Conservation (phyloP, 1,284 basidiomycete species). For the Pulveroboletus sp. region DNA sequence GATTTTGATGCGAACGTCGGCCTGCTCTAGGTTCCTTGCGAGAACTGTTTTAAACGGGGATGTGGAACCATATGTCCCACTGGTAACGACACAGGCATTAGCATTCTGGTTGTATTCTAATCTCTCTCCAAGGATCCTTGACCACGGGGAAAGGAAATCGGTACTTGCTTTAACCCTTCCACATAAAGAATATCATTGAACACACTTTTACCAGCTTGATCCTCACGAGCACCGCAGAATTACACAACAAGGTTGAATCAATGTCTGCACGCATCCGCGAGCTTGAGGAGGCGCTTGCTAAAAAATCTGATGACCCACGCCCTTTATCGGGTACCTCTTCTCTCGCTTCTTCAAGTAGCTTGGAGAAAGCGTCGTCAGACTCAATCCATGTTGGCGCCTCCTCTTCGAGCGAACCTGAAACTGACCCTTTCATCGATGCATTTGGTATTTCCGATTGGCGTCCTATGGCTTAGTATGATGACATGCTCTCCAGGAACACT, state of each 20-base stretch:
- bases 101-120: conserved; percentile 6
- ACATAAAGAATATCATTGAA: background rate
- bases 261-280: conserved; percentile 55
- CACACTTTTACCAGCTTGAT: conserved; percentile 44
- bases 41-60: conserved; percentile 68
- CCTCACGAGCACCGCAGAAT: conserved; percentile 64
- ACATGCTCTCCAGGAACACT: conserved; percentile 50
- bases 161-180: conserved; percentile 21
- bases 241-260: conserved; percentile 61
- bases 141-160: conserved; percentile 59
- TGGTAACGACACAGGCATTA: conserved; percentile 41
- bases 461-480: background rate
- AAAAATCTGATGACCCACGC: conserved; percentile 48
- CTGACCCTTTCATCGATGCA: conserved; percentile 54
- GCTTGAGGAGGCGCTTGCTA: conserved; percentile 57
- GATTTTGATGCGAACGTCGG: background rate
- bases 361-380: background rate
- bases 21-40: conserved; percentile 60
- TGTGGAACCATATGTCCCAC: conserved; percentile 72
- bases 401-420: conserved; percentile 32
- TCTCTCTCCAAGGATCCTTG: conserved; percentile 45
- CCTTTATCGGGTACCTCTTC: conserved; percentile 37
- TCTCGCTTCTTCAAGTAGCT: conserved; percentile 27
- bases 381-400: background rate
- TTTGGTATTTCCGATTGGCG: conserved; percentile 45